Evolutionary conservation across 2,329 filamentous ascomycete genomes (phyloP), one percentile per base, ranked within the genome.

Genomic region (Nemania sp.): DNA sequence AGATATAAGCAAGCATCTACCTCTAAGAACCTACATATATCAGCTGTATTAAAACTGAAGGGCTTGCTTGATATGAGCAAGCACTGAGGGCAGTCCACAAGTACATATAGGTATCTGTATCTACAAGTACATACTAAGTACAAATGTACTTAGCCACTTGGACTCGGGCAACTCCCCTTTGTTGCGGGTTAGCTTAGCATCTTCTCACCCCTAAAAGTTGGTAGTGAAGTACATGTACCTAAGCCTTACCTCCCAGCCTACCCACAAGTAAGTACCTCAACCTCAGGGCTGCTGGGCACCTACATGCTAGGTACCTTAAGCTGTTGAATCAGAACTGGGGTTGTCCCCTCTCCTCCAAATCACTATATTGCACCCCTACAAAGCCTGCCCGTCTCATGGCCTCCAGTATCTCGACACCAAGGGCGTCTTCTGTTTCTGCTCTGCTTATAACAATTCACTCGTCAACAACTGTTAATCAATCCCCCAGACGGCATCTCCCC

Each of bases 271-370:
- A 29, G 25, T 29, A 29, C 25, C 25, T 29, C 7, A 7, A 29
- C 25, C 25, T 29, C n/a, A n/a, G n/a, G n/a, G n/a, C n/a, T n/a
- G n/a, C n/a, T n/a, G n/a, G n/a, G n/a, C n/a, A n/a, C n/a, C n/a
- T n/a, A n/a, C n/a, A n/a, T n/a, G 25, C 34, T 40, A 54, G 13
- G 29, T 54, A 57, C 54, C n/a, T 25, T 17, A 53, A 53, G 46
- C 59, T 54, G 11, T 51, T 20, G 42, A 47, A 21, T 43, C 37
- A 4, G 42, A 48, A 60, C 54, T 53, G 51, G 54, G 60, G 43
- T 56, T 21, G 53, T 53, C 57, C 60, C 60, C 63, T 65, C 63
- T 65, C 60, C 57, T 56, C 49, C 53, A 45, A 63, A 37, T n/a
- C 25, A 29, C 37, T 49, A 45, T 45, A 45, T 40, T 40, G 13